Evolutionary conservation across 2,329 filamentous ascomycete species (phyloP), one percentile per base, ranked within the genome.

Genomic region (Tetracladium maxilliforme): DNA sequence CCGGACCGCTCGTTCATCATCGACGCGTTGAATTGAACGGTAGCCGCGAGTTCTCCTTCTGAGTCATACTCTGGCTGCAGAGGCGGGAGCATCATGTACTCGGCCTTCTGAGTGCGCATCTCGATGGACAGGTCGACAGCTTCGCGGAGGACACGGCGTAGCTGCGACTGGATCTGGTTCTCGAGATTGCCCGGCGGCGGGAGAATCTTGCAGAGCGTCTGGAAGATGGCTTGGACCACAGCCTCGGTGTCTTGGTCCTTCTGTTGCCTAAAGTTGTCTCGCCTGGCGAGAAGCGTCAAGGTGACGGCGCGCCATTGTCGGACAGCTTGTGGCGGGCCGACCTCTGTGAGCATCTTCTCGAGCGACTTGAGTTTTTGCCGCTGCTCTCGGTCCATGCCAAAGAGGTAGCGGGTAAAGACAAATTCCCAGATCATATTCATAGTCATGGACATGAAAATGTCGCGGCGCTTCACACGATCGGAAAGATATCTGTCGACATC

Each of bases 371-470:
- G 75, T 53, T 95, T 95, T 51, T 95, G 86, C 40, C 90, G 73
- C 53, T 98, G 90, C 52, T 95, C 90, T 40, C 86, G 71, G 48
- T 98, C 90, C 83, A 98, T 93, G 41, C 90, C 90, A 48, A 98
- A 98, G 14, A 98, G 72, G 49, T 98, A 98, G 35, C 90, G 74
- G 7, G 87, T 94, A 47, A 98, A 98, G 46, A 98, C 76, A 44
- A 92, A 94, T 51, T 98, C 90, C 86, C 86, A 98, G 25, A 98
- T 75, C 84, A 98, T 94, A 33, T 80, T 90, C 86, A 95, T 95
- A 28, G 87, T 82, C 50, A 98, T 84, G 19, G 84, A 90, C 83
- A 95, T 94, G 63, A 98, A 94, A 30, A 95, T 75, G 48, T 95
- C 87, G 31, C 87, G 74, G 32, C 90, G 76, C 42, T 70, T 75